A percentile compares a stretch with the other conserved stretches of the same genome.
Conservation (phyloP, 768 basidiomycete species). For the Termitomyces sp. region DNA sequence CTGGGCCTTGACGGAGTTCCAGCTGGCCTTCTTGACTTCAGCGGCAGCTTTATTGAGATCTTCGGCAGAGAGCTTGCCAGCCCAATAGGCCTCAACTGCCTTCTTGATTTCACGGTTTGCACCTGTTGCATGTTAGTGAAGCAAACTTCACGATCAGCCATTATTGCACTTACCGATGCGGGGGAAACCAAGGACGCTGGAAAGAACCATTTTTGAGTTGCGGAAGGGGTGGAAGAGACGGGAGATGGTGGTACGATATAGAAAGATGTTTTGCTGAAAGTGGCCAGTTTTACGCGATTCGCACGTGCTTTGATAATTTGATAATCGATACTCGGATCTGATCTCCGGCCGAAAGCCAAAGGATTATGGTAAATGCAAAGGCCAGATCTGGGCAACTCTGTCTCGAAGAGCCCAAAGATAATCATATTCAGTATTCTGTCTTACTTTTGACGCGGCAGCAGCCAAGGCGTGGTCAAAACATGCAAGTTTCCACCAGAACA, state of each 20-base stretch:
- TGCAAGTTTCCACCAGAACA: not conserved
- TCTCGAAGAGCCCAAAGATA: not conserved
- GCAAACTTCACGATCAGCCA: not conserved
- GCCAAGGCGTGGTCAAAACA: not conserved
- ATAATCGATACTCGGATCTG: conserved; percentile 27
- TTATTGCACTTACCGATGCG: conserved; percentile 61
- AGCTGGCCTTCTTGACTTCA: conserved; percentile 83
- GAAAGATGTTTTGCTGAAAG: conserved; percentile 14
- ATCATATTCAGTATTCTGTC: not conserved
- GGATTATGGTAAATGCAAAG: not conserved
- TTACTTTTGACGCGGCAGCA: not conserved
- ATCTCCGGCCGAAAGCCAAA: not conserved
- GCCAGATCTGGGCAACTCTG: not conserved
- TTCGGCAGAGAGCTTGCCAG: conserved; percentile 80
- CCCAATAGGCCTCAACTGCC: conserved; percentile 99
- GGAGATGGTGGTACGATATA: conserved; percentile 25
- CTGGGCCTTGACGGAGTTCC: conserved; percentile 77
- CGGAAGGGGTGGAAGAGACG: conserved; percentile 14
- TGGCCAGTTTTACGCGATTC: conserved; percentile 23
- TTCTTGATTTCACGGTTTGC: conserved; percentile 95
- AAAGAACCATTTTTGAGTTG: conserved; percentile 56
- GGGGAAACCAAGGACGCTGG: conserved; percentile 89
- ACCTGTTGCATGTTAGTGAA: conserved; percentile 38
- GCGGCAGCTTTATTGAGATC: conserved; percentile 86
- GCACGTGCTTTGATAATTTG: conserved; percentile 32